These are phyloP conservation scores for Mycena kentingensis DNA, from an alignment of 768 basidiomycete species.

Conservation along the genomic window DNA sequence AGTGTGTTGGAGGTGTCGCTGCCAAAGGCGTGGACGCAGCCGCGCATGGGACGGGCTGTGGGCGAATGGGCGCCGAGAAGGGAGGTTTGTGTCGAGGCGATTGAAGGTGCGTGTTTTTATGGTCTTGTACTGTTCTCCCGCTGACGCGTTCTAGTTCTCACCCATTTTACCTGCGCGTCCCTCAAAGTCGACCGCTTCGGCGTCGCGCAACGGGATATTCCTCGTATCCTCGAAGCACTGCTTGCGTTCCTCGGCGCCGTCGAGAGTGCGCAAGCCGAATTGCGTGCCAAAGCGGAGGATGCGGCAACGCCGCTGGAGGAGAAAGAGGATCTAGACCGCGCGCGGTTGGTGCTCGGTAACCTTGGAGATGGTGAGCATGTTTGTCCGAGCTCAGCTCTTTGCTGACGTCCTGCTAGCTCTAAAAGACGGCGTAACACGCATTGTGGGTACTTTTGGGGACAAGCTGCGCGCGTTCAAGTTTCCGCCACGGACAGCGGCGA, in stretches of 20 bases:
- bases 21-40: conserved; percentile 57
- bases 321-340: conserved; percentile 54
- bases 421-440: conserved; percentile 64
- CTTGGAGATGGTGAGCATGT: conserved; percentile 59
- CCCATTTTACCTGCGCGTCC: conserved; percentile 69
- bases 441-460: conserved; percentile 73
- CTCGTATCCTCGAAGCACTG: conserved; percentile 77
- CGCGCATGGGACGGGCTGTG: conserved; percentile 52
- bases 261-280: conserved; percentile 62
- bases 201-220: conserved; percentile 82
- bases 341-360: conserved; percentile 53
- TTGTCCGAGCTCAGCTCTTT: background rate
- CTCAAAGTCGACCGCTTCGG: conserved; percentile 81
- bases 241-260: conserved; percentile 64
- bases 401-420: conserved; percentile 44
- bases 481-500: conserved; percentile 64
- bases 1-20: background rate
- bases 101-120: conserved; percentile 53
- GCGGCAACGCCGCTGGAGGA: conserved; percentile 37
- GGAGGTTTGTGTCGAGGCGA: conserved; percentile 61
- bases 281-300: conserved; percentile 38
- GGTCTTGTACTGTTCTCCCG: background rate
- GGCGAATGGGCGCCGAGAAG: conserved; percentile 59
- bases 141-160: conserved; percentile 50
- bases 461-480: conserved; percentile 78